Conservation (phyloP, 164 flowering plant genomes). For the Aristolochia fimbriata region DNA sequence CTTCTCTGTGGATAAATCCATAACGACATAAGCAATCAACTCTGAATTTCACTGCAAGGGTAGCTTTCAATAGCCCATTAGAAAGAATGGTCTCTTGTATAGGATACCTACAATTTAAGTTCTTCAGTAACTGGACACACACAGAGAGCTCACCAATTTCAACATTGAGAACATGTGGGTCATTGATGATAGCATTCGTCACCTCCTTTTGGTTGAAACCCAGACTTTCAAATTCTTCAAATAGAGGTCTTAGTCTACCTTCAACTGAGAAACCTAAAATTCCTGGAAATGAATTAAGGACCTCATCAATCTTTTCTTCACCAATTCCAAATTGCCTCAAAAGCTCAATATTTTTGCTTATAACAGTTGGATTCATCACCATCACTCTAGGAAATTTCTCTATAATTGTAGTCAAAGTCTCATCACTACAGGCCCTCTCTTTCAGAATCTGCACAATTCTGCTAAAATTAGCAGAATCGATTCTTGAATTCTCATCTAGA, state of each 20-base stretch:
- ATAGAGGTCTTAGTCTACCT: slow-evolving; percentile 45
- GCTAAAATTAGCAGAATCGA: slow-evolving; percentile 34
- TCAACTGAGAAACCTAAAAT: slow-evolving; percentile 44
- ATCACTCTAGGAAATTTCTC: slow-evolving; percentile 44
- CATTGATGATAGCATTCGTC: slow-evolving; percentile 32
- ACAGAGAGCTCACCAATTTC: slow-evolving; percentile 73
- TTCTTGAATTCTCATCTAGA: slow-evolving; percentile 30
- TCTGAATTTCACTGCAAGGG: slow-evolving; percentile 55
- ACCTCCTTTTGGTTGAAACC: slow-evolving; percentile 37
- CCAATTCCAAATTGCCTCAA: slow-evolving; percentile 31
- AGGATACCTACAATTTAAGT: slow-evolving; percentile 49
- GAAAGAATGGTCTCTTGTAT: slow-evolving; percentile 43
- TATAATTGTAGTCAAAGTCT: slow-evolving; percentile 37
- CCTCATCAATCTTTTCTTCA: slow-evolving; percentile 26
- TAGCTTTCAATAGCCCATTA: slow-evolving; percentile 53
- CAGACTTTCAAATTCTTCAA: slow-evolving; percentile 45
- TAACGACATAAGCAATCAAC: slow-evolving; percentile 64
- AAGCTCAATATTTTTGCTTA: slow-evolving; percentile 30
- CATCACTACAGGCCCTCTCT: slow-evolving; percentile 46
- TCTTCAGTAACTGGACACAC: slow-evolving; percentile 41
- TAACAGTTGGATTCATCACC: slow-evolving; percentile 23
- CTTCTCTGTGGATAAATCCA: slow-evolving; percentile 73
- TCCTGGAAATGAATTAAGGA: slow-evolving; percentile 31
- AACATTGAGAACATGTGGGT: slow-evolving; percentile 53
- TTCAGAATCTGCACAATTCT: slow-evolving; percentile 28